Evolutionary conservation across 441 rosid species (phyloP), one percentile per base, ranked within the genome.

Genomic region (Euphorbia neoarborescens): DNA sequence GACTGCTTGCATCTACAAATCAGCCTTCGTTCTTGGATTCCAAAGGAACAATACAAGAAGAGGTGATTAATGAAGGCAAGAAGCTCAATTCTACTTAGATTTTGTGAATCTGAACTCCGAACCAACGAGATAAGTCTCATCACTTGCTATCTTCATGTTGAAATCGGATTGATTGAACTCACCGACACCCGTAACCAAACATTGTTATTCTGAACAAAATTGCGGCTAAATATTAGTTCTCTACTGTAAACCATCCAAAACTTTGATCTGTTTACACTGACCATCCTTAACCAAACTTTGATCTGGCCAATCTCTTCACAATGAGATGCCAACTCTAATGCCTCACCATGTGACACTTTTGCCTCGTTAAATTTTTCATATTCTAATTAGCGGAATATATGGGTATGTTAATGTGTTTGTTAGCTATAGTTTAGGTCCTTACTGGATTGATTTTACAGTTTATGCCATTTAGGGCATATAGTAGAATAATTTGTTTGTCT

Each of bases 1-100:
- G 97, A 74, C 86, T 90, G 34, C 83, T 90, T 68, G 88, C 90
- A 28, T 87, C 94, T 0, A 90, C 97, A 4, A 82, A 87, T 66
- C 94, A 89, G 81, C 95, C 95, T n/a, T 88, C 89, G 72, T 90
- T 89, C 83, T 62, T 84, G 81, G 83, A 82, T 72, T 56, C 81
- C 66, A 69, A 79, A 58, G 84, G 75, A 34, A 62, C 30, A 30
- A 40, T 73, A 68, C 79, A 72, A 70, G 86, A 77, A 60, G 78
- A 78, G 56, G 76, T 60, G 65, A 79, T 84, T 19, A 80, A 20
- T 13, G 60, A 87, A 77, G 73, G 77, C 79, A 71, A 46, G 75
- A 80, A 75, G 82, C 69, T 78, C 34, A 75, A 74, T 46, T 80
- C 86, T 57, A 70, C 56, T 40, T 85, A 86, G 79, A 70, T 24